Conservation (phyloP, 164 flowering plant genomes). For the Cinnamomum micranthum region DNA sequence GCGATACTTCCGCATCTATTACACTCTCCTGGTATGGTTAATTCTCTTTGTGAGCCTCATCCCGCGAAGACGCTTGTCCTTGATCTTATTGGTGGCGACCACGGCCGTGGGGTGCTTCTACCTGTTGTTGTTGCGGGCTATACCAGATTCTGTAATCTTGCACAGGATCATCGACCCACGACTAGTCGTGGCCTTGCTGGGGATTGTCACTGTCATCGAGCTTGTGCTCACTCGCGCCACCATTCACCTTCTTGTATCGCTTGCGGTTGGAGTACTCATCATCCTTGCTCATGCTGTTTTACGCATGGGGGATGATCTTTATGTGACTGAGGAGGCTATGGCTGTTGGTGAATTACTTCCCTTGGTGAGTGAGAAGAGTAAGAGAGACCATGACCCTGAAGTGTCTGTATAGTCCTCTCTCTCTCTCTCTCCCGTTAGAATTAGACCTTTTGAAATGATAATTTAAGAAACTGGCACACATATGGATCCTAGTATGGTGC, state of each 20-base stretch:
- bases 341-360: constrained; percentile 13
- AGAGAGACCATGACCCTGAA: not conserved
- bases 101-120: constrained; percentile 11
- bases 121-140: constrained; percentile 9
- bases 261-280: constrained; percentile 17
- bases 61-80: constrained; percentile 14
- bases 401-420: not conserved
- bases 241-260: constrained; percentile 21
- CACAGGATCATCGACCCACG: constrained; percentile 14
- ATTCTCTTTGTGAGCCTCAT: constrained; percentile 21
- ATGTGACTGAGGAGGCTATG: constrained; percentile 13
- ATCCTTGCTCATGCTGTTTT: constrained; percentile 31
- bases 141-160: constrained; percentile 13
- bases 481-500: no score
- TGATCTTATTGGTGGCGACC: constrained; percentile 14
- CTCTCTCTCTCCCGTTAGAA: no score
- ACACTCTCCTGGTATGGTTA: constrained; percentile 16
- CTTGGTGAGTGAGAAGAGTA: not conserved
- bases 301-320: constrained; percentile 11
- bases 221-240: constrained; percentile 23
- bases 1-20: constrained; percentile 7
- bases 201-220: constrained; percentile 11
- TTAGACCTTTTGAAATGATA: no score
- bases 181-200: constrained; percentile 17
- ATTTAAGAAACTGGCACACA: no score